A percentile compares a stretch with the other conserved stretches of the same genome.
Evolutionary conservation across 176 grass and related monocot species (phyloP).

Genomic region (Rhynchospora pubera): DNA sequence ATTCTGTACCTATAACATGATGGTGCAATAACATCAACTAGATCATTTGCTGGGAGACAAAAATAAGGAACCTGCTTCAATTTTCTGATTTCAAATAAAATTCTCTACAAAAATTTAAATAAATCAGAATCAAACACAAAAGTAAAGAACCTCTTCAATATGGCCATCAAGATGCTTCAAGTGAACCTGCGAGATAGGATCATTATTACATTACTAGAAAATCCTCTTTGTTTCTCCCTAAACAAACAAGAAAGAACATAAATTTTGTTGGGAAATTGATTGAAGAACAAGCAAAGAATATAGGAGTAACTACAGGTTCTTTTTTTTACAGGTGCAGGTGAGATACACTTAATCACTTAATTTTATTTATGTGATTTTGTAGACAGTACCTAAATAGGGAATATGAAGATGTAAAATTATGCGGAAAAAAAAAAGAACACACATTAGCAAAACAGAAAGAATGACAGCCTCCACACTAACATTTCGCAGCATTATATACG

Average conservation of each 20-base stretch:
- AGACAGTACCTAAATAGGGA: background rate
- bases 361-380: background rate
- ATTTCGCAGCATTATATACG: background rate
- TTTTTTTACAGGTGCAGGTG: background rate
- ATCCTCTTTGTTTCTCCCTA: background rate
- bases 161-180: conserved; percentile 96
- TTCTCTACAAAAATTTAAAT: background rate
- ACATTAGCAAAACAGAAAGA: background rate
- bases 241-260: background rate
- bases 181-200: conserved; percentile 59
- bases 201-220: conserved; percentile 7
- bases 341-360: background rate
- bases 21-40: conserved; percentile 96
- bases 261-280: background rate
- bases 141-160: conserved; percentile 66
- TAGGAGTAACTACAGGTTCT: background rate
- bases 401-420: background rate
- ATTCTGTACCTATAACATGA: conserved; percentile 86
- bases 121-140: conserved; percentile 8
- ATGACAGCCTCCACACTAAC: background rate
- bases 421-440: background rate
- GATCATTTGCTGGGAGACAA: conserved; percentile 85
- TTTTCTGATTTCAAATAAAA: conserved; percentile 13
- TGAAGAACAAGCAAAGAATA: background rate
- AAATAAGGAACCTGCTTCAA: conserved; percentile 91